phyloP scores from a whole-genome alignment of 495 filamentous ascomycete species.

The Corynascus novoguineensis region DNA sequence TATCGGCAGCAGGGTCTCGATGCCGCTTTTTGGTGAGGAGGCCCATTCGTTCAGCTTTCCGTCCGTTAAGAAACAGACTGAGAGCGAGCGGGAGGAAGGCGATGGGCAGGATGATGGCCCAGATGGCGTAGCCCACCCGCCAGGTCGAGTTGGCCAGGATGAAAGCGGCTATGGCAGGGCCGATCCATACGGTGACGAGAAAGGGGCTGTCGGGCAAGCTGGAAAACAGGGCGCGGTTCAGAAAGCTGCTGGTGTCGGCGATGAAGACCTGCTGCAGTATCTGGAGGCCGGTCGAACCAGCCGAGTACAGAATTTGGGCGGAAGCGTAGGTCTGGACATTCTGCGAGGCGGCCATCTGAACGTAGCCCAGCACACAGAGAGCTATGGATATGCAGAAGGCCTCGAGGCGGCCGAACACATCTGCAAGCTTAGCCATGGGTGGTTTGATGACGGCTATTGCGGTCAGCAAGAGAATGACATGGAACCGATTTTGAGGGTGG shows the following conservation, averaged over 20 bases:
- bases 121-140: conserved; percentile 59
- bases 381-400: conserved; percentile 34
- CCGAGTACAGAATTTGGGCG: conserved; percentile 46
- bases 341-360: conserved; percentile 34
- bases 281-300: conserved; percentile 48
- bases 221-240: conserved; percentile 56
- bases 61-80: conserved; percentile 51
- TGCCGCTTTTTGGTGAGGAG: conserved; percentile 26
- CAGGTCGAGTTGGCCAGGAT: conserved; percentile 46
- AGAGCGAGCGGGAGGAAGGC: conserved; percentile 47
- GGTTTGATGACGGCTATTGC: conserved; percentile 38
- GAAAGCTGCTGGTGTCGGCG: conserved; percentile 59
- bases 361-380: conserved; percentile 36
- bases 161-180: conserved; percentile 38
- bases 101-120: conserved; percentile 51
- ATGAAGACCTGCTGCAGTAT: conserved; percentile 58
- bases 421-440: conserved; percentile 41
- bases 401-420: conserved; percentile 41
- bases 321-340: conserved; percentile 40
- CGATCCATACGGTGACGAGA: conserved; percentile 54
- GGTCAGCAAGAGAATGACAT: no score
- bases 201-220: conserved; percentile 57
- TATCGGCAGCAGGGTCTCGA: background rate
- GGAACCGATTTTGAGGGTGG: no score
- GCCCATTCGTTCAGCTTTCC: conserved; percentile 45